These are phyloP conservation scores for Naumovozyma dairenensis DNA, from an alignment of 805 yeast species.

Conservation along the genomic window DNA sequence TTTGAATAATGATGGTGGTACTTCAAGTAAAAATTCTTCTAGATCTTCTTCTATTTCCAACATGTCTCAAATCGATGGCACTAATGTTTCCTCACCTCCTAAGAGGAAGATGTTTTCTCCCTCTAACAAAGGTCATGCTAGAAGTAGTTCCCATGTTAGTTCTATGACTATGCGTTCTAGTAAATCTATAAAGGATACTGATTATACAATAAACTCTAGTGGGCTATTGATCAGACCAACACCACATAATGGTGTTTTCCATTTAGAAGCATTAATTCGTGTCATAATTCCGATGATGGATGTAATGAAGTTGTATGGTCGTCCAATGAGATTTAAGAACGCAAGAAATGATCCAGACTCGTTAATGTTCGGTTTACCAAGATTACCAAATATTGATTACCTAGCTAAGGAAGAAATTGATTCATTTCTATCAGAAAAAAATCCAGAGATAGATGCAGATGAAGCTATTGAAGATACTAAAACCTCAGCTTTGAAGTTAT, in stretches of 20 bases:
- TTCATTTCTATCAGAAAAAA: constrained; percentile 2
- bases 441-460: constrained; percentile 1
- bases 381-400: constrained; percentile 55
- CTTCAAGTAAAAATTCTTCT: background rate
- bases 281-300: constrained; percentile 58
- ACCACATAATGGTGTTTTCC: constrained; percentile 57
- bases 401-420: constrained; percentile 24
- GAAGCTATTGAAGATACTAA: constrained; percentile 3
- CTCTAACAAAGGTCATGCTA: constrained; percentile 4
- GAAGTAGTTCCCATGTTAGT: constrained; percentile 9
- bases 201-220: constrained; percentile 7
- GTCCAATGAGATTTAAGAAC: constrained; percentile 52
- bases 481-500: background rate
- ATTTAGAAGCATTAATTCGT: constrained; percentile 60
- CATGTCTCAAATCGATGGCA: constrained; percentile 3
- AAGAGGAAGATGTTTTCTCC: constrained; percentile 12
- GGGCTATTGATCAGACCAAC: constrained; percentile 48
- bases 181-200: constrained; percentile 1
- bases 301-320: constrained; percentile 58
- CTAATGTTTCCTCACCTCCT: constrained; percentile 2
- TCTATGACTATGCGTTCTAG: constrained; percentile 5
- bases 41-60: constrained; percentile 5
- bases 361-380: constrained; percentile 61
- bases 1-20: constrained; percentile 1
- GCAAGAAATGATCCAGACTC: constrained; percentile 43